Base-by-base conservation (phyloP, 1,139 yeast species). In the Kodamaea suecica region DNA sequence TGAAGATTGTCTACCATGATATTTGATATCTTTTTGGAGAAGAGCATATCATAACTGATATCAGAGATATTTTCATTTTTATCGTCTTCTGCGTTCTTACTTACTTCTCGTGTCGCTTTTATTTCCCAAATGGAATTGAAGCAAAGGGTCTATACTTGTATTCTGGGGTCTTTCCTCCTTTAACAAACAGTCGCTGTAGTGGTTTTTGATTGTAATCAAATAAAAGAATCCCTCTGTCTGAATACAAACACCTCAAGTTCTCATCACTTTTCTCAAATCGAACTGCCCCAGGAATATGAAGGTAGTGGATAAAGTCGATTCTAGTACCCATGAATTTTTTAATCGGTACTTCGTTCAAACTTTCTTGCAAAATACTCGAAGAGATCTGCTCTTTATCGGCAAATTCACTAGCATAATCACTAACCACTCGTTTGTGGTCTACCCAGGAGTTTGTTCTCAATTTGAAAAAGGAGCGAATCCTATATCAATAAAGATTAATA, bases 281-380 rank as follows among this genome's bases (percentile, higher is more conserved):
- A 9, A 45, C 38, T 15, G 37, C 39, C 7, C 27, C 20, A 1
- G 59, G 57, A n/a, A 55, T 38, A 38, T 55, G 61, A 4, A 47
- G 24, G 39, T 42, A 54, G 37, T 52, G 44, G 33, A 42, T 47
- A 20, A 27, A 46, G n/a, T 39, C 39, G 24, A 54, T 44, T 17
- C 35, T 30, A 5, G 49, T 45, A 1, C 35, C 34, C 21, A 37
- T 47, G 39, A 59, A 57, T 10, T 37, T 33, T 6, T 42, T 36
- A 10, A 59, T 48, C 45, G 50, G 50, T 2, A 59, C 40, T 36
- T 59, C 64, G 33, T 55, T 55, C 13, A 55, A 24, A 14, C 35
- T 39, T 5, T 25, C 19, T 17, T 25, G 29, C 8, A 38, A 21
- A 3, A 10, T 14, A 5, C 17, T 16, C 8, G 36, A 30, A 5